These are phyloP conservation scores for Quercus variabilis DNA, from an alignment of 306 rosid species.

Conservation along the genomic window DNA sequence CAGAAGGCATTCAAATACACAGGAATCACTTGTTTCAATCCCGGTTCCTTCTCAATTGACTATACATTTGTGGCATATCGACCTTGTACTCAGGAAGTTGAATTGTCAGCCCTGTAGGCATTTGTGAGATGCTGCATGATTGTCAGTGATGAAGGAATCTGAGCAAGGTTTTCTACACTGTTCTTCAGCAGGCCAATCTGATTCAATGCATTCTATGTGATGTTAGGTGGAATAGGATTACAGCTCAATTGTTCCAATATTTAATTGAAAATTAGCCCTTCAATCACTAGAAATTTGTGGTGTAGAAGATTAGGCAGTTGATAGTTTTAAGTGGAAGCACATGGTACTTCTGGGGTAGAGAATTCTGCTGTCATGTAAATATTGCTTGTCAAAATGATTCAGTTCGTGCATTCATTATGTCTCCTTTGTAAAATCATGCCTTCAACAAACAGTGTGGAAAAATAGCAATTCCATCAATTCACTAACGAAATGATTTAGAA, in stretches of 20 bases:
- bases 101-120: conserved; percentile 66
- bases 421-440: not conserved
- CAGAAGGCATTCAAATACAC: conserved; percentile 90
- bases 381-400: not conserved
- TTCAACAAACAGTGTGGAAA: not conserved
- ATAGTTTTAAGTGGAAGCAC: not conserved
- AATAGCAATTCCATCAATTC: not conserved
- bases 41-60: conserved; percentile 85
- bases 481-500: not conserved
- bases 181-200: conserved; percentile 8
- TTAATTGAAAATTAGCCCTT: conserved; percentile 6
- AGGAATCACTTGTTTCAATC: conserved; percentile 86
- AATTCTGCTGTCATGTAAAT: not conserved
- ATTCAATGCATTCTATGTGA: conserved; percentile 7
- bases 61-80: conserved; percentile 79
- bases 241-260: conserved; percentile 2
- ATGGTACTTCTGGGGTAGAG: not conserved
- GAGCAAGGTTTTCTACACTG: not conserved
- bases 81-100: conserved; percentile 85
- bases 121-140: not conserved
- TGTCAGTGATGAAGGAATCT: conserved; percentile 7
- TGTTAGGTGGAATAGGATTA: conserved; percentile 14
- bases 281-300: conserved; percentile 29
- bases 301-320: conserved; percentile 9
- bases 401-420: not conserved